Percentiles rank a stretch among this genome's conserved stretches.
Evolutionary conservation across 345 rosid genomes (phyloP).

Genomic region (Murraya koenigii): DNA sequence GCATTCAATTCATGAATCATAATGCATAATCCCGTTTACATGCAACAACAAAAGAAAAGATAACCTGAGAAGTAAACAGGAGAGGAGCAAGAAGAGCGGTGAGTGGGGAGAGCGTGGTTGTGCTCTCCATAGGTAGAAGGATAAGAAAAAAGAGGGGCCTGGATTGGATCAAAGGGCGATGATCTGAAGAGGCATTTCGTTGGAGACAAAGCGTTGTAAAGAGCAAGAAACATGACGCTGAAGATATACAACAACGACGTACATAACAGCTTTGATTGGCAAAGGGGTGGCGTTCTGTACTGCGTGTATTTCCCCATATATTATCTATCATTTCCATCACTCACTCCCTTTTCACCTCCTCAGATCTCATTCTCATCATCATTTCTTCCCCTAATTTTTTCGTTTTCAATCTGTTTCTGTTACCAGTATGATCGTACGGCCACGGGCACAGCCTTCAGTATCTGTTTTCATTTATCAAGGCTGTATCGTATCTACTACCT

Average conservation of each 20-base stretch:
- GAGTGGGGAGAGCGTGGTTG: slow-evolving; percentile 74
- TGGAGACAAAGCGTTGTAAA: slow-evolving; percentile 52
- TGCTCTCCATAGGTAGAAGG: slow-evolving; percentile 80
- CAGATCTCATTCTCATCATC: neutral
- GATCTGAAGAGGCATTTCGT: slow-evolving; percentile 70
- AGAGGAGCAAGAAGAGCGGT: slow-evolving; percentile 66
- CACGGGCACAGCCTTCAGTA: neutral
- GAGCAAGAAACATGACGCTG: slow-evolving; percentile 52
- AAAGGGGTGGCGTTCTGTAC: slow-evolving; percentile 42
- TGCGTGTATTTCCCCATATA: slow-evolving; percentile 25
- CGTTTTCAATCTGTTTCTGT: neutral
- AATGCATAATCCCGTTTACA: neutral
- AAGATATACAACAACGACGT: slow-evolving; percentile 63
- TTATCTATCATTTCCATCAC: slow-evolving; percentile 7
- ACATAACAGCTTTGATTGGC: slow-evolving; percentile 82
- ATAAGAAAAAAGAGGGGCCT: slow-evolving; percentile 63
- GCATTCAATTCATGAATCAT: neutral
- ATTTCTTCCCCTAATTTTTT: neutral
- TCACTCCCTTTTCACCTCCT: neutral
- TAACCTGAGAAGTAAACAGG: slow-evolving; percentile 71
- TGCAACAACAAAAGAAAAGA: neutral
- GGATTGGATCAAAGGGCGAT: slow-evolving; percentile 82
- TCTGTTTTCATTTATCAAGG: neutral
- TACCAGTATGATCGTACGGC: neutral
- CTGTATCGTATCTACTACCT: no score